A percentile compares a stretch with the other conserved stretches of the same genome.
Evolutionary conservation across 805 yeast genomes (phyloP).

Genomic region (Zygosaccharomyces pseudorouxii): DNA sequence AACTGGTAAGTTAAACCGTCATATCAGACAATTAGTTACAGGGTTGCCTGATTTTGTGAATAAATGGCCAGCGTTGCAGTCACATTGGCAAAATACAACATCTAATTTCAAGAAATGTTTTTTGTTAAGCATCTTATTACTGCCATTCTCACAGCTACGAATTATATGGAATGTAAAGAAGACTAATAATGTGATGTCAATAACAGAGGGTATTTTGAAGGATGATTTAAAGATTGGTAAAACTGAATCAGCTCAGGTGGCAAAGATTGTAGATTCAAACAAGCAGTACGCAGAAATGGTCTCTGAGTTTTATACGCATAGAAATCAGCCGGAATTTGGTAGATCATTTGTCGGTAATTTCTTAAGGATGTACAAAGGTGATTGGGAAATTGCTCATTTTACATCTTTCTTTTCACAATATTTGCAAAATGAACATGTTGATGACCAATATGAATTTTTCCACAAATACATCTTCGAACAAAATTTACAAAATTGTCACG

Average conservation of each 20-base stretch:
- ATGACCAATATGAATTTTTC: conserved; percentile 35
- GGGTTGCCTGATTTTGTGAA: conserved; percentile 7
- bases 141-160: conserved; percentile 23
- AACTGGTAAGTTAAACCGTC: conserved; percentile 16
- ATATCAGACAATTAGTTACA: conserved; percentile 7
- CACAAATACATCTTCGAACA: conserved; percentile 25
- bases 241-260: conserved; percentile 48
- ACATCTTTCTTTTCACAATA: conserved; percentile 28
- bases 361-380: conserved; percentile 49
- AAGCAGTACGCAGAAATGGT: conserved; percentile 30
- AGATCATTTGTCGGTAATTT: conserved; percentile 60
- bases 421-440: conserved; percentile 12
- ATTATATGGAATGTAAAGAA: conserved; percentile 28
- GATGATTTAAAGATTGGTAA: conserved; percentile 69
- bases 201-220: conserved; percentile 47
- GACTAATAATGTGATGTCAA: conserved; percentile 22
- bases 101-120: conserved; percentile 20
- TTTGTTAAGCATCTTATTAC: conserved; percentile 16
- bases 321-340: conserved; percentile 19
- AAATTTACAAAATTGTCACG: conserved; percentile 30
- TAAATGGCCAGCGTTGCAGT: conserved; percentile 8
- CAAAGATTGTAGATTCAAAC: conserved; percentile 40
- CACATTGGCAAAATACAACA: not conserved
- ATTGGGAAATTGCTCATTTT: conserved; percentile 46
- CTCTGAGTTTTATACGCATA: conserved; percentile 18